These are phyloP conservation scores for Saturnispora galanensis DNA, from an alignment of 805 yeast species.

Conservation along the genomic window DNA sequence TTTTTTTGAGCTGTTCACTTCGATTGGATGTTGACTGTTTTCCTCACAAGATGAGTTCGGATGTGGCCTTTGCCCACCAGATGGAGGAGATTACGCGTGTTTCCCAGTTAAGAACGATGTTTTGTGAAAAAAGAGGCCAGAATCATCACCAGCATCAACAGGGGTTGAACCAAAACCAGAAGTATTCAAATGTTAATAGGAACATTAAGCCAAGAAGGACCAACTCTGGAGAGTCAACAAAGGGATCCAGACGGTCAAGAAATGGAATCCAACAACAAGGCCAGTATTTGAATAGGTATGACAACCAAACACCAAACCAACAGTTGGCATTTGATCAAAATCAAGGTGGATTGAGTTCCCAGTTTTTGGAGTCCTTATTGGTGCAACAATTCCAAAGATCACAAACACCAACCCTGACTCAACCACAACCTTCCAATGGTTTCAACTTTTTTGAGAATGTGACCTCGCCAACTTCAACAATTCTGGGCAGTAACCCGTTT, in stretches of 20 bases:
- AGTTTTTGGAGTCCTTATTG: constrained; percentile 9
- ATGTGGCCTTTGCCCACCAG: constrained; percentile 11
- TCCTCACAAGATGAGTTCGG: not conserved
- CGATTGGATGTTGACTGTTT: too few species aligned
- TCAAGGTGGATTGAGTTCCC: constrained; percentile 1
- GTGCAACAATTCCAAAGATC: constrained; percentile 8
- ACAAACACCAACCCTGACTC: constrained; percentile 5
- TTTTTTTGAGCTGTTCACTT: too few species aligned
- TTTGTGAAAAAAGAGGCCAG: not conserved
- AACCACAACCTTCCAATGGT: constrained; percentile 4
- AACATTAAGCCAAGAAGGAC: constrained; percentile 1
- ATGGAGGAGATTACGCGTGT: constrained; percentile 9
- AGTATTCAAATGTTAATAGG: constrained; percentile 1
- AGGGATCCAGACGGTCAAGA: constrained; percentile 3
- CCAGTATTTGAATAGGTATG: constrained; percentile 3
- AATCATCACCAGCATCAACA: not conserved
- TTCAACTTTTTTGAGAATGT: not conserved
- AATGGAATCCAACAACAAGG: constrained; percentile 2
- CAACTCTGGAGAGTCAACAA: constrained; percentile 4
- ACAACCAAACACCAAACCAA: not conserved
- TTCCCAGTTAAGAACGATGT: not conserved
- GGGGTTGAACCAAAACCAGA: not conserved
- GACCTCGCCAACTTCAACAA: not conserved
- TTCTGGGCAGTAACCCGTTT: not conserved
- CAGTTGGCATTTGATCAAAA: not conserved